Evolutionary conservation across 179 eudicot genomes (phyloP).

Genomic region (Carnegiea gigantea): DNA sequence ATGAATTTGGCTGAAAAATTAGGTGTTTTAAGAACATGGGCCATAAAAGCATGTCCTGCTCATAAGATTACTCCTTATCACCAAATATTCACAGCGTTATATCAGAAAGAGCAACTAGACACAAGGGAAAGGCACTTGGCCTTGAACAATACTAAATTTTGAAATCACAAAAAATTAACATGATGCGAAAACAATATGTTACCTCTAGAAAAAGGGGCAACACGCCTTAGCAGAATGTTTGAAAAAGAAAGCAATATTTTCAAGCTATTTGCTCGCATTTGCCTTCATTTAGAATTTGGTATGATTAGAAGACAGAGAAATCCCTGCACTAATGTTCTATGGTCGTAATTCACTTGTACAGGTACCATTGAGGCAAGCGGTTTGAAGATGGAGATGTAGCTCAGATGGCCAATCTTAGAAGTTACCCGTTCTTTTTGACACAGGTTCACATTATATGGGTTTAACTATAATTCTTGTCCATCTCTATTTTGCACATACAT

Average conservation of each 20-base stretch:
- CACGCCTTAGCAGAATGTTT: neutral
- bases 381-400: constrained; percentile 70
- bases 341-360: constrained; percentile 35
- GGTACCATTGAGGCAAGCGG: constrained; percentile 48
- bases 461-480: constrained; percentile 37
- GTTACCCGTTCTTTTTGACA: constrained; percentile 8
- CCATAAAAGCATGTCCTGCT: neutral
- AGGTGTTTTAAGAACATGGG: neutral
- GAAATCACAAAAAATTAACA: neutral
- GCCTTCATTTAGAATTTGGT: neutral
- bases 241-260: neutral
- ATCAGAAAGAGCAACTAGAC: neutral
- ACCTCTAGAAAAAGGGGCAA: neutral
- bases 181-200: neutral
- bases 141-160: neutral
- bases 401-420: constrained; percentile 18
- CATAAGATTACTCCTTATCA: neutral
- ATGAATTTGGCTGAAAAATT: constrained; percentile 6
- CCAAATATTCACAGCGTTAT: neutral
- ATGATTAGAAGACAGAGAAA: neutral
- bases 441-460: constrained; percentile 23
- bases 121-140: neutral
- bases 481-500: constrained; percentile 25
- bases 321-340: constrained; percentile 14
- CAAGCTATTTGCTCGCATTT: neutral